These are phyloP conservation scores for Hylodesmum podocarpum DNA, from an alignment of 306 rosid genomes.

Conservation along the genomic window DNA sequence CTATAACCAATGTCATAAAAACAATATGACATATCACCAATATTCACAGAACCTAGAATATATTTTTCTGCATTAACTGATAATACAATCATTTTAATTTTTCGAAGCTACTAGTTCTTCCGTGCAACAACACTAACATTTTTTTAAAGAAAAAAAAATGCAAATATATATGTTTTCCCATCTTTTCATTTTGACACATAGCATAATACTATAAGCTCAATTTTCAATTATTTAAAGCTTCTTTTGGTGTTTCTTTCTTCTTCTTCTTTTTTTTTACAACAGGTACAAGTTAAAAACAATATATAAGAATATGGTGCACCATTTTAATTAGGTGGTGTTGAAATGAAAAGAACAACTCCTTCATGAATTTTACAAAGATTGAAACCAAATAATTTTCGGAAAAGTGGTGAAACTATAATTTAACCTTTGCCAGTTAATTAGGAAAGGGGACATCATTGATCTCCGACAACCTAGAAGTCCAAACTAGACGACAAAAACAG, in stretches of 20 bases:
- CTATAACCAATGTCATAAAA: constrained; percentile 31
- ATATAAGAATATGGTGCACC: constrained; percentile 25
- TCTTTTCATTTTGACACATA: neutral
- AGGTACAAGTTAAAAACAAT: neutral
- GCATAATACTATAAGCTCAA: too few relatives aligned
- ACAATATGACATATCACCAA: constrained; percentile 35
- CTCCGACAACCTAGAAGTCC: constrained; percentile 56
- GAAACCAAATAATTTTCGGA: neutral
- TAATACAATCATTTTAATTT: neutral
- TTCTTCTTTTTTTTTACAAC: neutral
- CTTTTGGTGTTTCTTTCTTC: neutral
- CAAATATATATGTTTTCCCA: neutral
- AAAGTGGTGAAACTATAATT: constrained; percentile 25
- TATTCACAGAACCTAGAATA: constrained; percentile 29
- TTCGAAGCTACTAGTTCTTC: neutral
- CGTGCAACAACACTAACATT: neutral
- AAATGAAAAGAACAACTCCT: neutral
- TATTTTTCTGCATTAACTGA: neutral
- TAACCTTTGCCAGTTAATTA: constrained; percentile 20
- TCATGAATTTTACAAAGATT: constrained; percentile 5
- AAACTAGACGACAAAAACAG: constrained; percentile 50
- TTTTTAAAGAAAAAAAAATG: neutral
- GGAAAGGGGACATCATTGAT: constrained; percentile 27
- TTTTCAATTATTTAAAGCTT: neutral
- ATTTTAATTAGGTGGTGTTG: constrained; percentile 26